Conservation (phyloP, 805 yeast species). For the Cyberlindnera lachancei region DNA sequence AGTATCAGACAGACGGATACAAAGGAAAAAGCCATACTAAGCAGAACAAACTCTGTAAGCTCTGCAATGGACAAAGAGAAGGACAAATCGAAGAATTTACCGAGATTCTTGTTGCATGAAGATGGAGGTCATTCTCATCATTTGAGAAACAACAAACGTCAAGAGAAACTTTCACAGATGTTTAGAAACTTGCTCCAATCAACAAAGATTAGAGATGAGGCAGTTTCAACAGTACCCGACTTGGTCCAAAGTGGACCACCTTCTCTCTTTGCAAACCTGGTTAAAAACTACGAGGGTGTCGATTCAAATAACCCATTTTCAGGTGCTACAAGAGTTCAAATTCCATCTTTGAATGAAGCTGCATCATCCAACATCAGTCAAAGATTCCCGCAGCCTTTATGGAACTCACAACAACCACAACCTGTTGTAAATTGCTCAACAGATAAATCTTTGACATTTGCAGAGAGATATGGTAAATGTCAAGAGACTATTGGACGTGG, state of each 20-base stretch:
- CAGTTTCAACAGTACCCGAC: constrained; percentile 68
- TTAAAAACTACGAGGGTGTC: constrained; percentile 51
- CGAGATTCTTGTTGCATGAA: constrained; percentile 47
- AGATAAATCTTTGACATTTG: constrained; percentile 40
- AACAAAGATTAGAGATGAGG: constrained; percentile 60
- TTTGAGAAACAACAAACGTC: constrained; percentile 66
- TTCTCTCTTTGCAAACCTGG: constrained; percentile 61
- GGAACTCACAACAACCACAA: not conserved
- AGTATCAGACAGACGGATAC: not conserved
- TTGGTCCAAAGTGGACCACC: constrained; percentile 54
- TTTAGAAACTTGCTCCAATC: constrained; percentile 71
- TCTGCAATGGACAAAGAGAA: not conserved
- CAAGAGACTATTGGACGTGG: constrained; percentile 94
- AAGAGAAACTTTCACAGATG: constrained; percentile 70
- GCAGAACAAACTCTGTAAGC: not conserved
- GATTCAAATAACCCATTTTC: constrained; percentile 31
- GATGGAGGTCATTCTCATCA: constrained; percentile 79
- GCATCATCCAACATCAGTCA: constrained; percentile 16
- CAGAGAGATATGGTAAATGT: constrained; percentile 87
- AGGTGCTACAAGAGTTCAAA: constrained; percentile 26
- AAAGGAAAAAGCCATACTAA: not conserved
- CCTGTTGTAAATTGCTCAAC: not conserved
- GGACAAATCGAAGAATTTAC: constrained; percentile 7
- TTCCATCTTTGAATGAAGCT: not conserved
- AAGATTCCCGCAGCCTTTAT: constrained; percentile 13